These are phyloP conservation scores for Pyrus bretschneideri DNA, from an alignment of 306 rosid genomes.

Conservation along the genomic window DNA sequence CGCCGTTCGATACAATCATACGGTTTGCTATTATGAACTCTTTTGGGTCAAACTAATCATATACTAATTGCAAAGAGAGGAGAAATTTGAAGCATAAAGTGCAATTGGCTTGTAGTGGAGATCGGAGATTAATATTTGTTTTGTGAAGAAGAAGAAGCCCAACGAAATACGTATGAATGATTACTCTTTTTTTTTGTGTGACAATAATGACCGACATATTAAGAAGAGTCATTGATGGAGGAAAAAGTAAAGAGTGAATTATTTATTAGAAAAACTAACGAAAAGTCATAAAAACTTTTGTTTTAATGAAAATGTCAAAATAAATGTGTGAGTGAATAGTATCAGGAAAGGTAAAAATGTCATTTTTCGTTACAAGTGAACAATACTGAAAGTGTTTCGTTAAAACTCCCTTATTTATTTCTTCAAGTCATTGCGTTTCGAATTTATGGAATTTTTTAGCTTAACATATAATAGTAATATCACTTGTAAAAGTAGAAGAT, in stretches of 20 bases:
- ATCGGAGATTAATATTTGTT: background rate
- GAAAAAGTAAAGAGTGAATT: too few species aligned
- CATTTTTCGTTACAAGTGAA: too few species aligned
- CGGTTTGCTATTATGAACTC: constrained; percentile 31
- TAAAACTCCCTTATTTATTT: too few species aligned
- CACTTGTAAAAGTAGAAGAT: too few species aligned
- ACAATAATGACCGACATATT: background rate
- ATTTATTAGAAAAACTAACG: too few species aligned
- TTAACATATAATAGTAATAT: too few species aligned
- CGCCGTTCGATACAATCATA: constrained; percentile 71
- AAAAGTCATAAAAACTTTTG: fast-evolving
- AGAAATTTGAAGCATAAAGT: constrained; percentile 21
- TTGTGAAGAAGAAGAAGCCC: background rate
- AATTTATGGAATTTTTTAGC: too few species aligned
- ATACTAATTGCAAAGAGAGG: constrained; percentile 12
- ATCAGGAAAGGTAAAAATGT: too few species aligned
- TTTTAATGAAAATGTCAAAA: too few species aligned
- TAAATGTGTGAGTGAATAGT: too few species aligned
- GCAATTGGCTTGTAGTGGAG: constrained; percentile 38
- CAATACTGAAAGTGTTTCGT: fast-evolving
- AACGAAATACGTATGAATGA: constrained; percentile 15
- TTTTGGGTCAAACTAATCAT: constrained; percentile 64
- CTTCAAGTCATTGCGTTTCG: too few species aligned
- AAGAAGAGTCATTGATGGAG: background rate
- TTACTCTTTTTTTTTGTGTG: constrained; percentile 9